A percentile compares a stretch with the other conserved stretches of the same genome.
Conservation (phyloP, 2,329 filamentous ascomycete species). For the Rhexocercosporidium sp. region DNA sequence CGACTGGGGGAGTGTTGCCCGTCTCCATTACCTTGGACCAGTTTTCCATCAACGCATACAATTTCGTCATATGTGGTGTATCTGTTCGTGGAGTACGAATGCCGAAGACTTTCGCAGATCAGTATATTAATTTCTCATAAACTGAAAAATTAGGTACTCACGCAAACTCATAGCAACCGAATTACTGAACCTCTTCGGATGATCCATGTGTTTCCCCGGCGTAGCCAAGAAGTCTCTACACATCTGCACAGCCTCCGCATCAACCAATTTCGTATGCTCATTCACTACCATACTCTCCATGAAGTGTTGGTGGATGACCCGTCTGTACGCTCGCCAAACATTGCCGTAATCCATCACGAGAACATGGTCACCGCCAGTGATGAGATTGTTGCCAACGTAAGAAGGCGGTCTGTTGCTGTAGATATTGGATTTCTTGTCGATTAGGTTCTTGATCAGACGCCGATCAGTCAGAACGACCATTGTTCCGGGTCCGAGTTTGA, state of each 20-base stretch:
- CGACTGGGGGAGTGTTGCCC: conserved; percentile 55
- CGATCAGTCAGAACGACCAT: conserved; percentile 24
- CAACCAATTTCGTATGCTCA: conserved; percentile 47
- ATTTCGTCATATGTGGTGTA: conserved; percentile 44
- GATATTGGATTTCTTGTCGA: conserved; percentile 29
- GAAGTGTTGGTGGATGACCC: conserved; percentile 50
- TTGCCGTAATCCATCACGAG: conserved; percentile 53
- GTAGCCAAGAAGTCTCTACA: conserved; percentile 49
- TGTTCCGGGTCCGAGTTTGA: conserved; percentile 28
- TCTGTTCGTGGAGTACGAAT: conserved; percentile 43
- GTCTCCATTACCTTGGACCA: conserved; percentile 52
- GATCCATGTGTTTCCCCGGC: conserved; percentile 52
- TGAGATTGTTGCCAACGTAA: conserved; percentile 49
- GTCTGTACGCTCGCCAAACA: conserved; percentile 53
- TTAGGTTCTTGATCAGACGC: conserved; percentile 23
- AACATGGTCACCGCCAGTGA: conserved; percentile 53
- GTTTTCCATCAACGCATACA: conserved; percentile 50
- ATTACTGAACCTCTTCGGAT: conserved; percentile 55
- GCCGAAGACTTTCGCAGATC: conserved; percentile 41
- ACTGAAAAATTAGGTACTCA: conserved; percentile 18
- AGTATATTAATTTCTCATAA: background rate
- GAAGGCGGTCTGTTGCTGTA: conserved; percentile 48
- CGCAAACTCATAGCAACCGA: conserved; percentile 52
- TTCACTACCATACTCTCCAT: conserved; percentile 52
- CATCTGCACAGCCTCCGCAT: conserved; percentile 56